Base-by-base conservation (phyloP, 805 yeast species). In the Cyberlindnera amylophila region DNA sequence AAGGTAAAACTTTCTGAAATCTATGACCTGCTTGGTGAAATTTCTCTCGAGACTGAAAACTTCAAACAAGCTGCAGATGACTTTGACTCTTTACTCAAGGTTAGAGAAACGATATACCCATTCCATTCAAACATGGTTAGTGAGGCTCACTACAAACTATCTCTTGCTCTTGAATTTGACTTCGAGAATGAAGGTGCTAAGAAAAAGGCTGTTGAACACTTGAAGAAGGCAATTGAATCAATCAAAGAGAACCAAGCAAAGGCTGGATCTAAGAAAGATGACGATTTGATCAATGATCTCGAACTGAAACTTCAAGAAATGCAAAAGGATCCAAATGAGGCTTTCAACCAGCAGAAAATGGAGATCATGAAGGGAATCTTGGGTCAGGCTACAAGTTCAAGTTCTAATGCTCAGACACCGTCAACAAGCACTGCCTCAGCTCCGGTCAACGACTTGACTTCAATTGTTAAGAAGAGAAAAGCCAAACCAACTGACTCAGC, bases 21-120 rank as follows among this genome's bases (percentile, higher is more conserved):
- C 1, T 84, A 81, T 58, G 90, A 85, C 55, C 63, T 90, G 10
- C 69, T 89, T 14, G 98, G 98, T 26, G 97, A 91, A 58, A 84
- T 90, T 9, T 82, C 96, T 0, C 69, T 90, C 34, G 99, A 91
- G 58, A 77, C 93, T 2, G 97, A 91, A 54, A 86, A 87, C 62
- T 89, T 89, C 61, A 64, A 69, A 13, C 95, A 87, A 61, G 86
- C 96, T 0, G 75, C 82, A 0, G 66, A 66, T 15, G 96, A 90
- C 60, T 77, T 88, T 44, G 66, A 70, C 36, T 64, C 74, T 15
- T 70, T 87, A 32, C 69, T 86, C 27, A 64, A 74, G 23, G 63
- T 82, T 34, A 73, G 86, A 58, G 56, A 65, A 38, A 64, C 75
- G 42, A 57, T 85, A 11, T 81, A 51, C 35, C 72, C 73, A 3